phyloP scores from a whole-genome alignment of 176 grass and related monocot species.

The Triticum dicoccoides region DNA sequence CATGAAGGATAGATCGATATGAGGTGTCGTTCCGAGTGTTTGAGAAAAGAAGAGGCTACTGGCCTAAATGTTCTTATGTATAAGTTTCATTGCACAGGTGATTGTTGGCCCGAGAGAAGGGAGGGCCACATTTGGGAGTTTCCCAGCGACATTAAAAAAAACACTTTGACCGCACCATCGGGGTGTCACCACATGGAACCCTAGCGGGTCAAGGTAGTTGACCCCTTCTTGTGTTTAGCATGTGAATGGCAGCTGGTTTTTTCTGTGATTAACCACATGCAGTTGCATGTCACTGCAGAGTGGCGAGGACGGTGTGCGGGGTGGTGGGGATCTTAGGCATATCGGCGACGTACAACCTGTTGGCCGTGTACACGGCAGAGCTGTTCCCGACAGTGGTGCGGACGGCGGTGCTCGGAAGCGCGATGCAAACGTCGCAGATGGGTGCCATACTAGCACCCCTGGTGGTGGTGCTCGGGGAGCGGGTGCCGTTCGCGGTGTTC shows the following conservation, averaged over 20 bases:
- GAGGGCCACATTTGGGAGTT: too few species aligned
- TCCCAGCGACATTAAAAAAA: too few species aligned
- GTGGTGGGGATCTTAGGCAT: conserved; percentile 78
- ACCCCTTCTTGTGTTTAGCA: background rate
- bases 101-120: too few species aligned
- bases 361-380: conserved; percentile 86
- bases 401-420: conserved; percentile 69
- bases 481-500: conserved; percentile 71
- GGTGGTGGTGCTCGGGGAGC: conserved; percentile 64
- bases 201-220: conserved; percentile 5
- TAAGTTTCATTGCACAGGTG: too few species aligned
- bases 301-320: conserved; percentile 61
- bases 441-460: conserved; percentile 73
- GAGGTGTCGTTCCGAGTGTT: too few species aligned
- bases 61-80: too few species aligned
- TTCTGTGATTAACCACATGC: background rate
- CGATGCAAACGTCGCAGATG: conserved; percentile 61
- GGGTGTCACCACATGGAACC: too few species aligned
- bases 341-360: conserved; percentile 76
- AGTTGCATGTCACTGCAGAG: background rate
- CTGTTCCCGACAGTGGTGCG: conserved; percentile 90
- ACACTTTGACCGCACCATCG: too few species aligned
- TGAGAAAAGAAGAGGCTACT: too few species aligned
- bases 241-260: too few species aligned
- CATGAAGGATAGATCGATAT: too few species aligned